A percentile compares a stretch with the other conserved stretches of the same genome.
Evolutionary conservation across 345 rosid species (phyloP).

Genomic region (Aurinia saxatilis): DNA sequence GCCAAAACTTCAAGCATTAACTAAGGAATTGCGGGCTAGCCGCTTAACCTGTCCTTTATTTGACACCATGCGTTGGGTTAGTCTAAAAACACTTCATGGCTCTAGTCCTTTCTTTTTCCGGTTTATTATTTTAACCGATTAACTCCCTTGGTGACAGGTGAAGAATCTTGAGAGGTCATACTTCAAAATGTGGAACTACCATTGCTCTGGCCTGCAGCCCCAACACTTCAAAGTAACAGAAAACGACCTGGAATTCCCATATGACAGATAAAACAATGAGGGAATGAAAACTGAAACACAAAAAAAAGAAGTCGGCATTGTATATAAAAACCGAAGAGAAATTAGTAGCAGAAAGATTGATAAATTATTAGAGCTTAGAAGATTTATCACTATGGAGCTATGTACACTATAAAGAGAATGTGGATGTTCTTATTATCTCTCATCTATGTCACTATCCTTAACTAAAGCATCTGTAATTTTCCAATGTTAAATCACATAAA

Average conservation of each 20-base stretch:
- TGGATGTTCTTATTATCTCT: background rate
- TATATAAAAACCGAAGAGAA: constrained; percentile 32
- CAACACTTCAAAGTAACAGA: constrained; percentile 78
- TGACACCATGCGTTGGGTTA: constrained; percentile 94
- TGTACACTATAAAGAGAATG: background rate
- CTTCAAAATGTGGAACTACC: constrained; percentile 92
- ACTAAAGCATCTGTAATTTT: background rate
- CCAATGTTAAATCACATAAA: background rate
- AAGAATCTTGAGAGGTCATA: constrained; percentile 81
- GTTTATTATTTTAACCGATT: background rate
- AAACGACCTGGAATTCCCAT: constrained; percentile 72
- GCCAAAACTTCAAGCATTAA: constrained; percentile 64
- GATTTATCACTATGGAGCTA: background rate
- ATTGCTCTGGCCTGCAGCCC: constrained; percentile 68
- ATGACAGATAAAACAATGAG: constrained; percentile 30
- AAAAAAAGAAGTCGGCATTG: constrained; percentile 26
- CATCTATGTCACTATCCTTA: background rate
- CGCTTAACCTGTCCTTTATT: constrained; percentile 87
- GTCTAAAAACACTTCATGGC: background rate
- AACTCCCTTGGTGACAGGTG: constrained; percentile 42
- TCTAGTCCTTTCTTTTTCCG: background rate
- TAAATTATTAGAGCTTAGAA: constrained; percentile 11
- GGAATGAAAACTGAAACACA: background rate
- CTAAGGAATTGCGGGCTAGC: constrained; percentile 53
- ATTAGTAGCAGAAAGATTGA: constrained; percentile 18